A percentile compares a stretch with the other conserved stretches of the same genome.
phyloP scores from a whole-genome alignment of 345 rosid genomes.

The Hirschfeldia incana region DNA sequence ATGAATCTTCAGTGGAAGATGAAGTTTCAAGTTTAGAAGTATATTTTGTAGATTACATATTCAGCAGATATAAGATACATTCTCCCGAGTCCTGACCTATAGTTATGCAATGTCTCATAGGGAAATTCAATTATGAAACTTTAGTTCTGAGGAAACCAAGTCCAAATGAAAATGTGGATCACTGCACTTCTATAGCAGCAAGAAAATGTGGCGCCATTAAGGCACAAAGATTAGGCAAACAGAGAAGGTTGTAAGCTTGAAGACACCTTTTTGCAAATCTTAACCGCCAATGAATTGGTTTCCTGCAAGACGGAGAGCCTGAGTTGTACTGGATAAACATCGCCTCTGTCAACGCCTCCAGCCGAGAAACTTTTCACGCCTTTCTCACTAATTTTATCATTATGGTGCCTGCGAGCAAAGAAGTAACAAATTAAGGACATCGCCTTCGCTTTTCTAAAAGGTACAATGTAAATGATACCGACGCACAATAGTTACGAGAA shows the following conservation, averaged over 20 bases:
- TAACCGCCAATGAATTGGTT: conserved; percentile 69
- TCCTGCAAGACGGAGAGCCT: conserved; percentile 76
- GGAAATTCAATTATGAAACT: neutral
- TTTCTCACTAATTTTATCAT: conserved; percentile 68
- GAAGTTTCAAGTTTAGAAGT: neutral
- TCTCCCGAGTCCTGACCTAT: conserved; percentile 4
- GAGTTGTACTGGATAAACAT: conserved; percentile 90
- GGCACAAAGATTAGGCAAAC: neutral
- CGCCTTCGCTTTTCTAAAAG: neutral
- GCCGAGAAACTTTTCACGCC: conserved; percentile 66
- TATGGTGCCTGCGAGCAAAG: conserved; percentile 65
- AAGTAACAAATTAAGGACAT: conserved; percentile 17
- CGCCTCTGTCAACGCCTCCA: conserved; percentile 88
- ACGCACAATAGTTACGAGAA: neutral
- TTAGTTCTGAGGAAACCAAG: neutral
- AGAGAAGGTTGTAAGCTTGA: conserved; percentile 10
- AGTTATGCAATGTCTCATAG: conserved; percentile 6
- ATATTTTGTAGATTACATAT: conserved; percentile 7
- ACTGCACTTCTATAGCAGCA: conserved; percentile 13
- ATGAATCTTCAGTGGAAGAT: conserved; percentile 18
- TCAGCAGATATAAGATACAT: neutral
- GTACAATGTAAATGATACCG: neutral
- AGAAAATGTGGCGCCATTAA: conserved; percentile 5
- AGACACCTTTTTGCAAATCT: conserved; percentile 85
- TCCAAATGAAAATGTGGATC: neutral